These are phyloP conservation scores for Corrigiola litoralis DNA, from an alignment of 179 eudicot genomes.

Conservation along the genomic window DNA sequence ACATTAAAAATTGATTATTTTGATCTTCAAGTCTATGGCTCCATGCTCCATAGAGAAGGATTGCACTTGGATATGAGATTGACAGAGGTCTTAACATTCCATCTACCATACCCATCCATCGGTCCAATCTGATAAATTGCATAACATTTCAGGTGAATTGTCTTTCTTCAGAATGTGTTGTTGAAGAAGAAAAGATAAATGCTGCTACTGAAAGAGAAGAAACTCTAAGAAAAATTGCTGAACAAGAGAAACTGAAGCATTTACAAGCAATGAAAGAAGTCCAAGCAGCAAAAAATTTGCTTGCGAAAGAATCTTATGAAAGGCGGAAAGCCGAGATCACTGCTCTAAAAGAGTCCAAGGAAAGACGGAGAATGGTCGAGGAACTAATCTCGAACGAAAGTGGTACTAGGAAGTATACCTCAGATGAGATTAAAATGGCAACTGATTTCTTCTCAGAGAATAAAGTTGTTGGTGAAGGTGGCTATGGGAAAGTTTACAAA, in stretches of 20 bases:
- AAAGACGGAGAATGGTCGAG: slow-evolving; percentile 53
- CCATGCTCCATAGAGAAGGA: no score
- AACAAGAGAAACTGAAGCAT: slow-evolving; percentile 51
- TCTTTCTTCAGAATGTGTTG: slow-evolving; percentile 49
- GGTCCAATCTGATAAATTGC: neutral
- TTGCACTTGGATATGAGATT: no score
- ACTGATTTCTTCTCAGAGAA: slow-evolving; percentile 52
- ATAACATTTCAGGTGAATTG: slow-evolving; percentile 40
- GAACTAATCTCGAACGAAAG: slow-evolving; percentile 49
- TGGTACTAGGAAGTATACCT: slow-evolving; percentile 56
- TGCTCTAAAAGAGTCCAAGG: slow-evolving; percentile 50
- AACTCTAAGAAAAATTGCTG: slow-evolving; percentile 50
- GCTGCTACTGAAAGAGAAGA: slow-evolving; percentile 65
- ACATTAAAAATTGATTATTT: neutral
- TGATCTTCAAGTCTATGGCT: no score
- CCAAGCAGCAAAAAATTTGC: slow-evolving; percentile 46
- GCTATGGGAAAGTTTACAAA: slow-evolving; percentile 78
- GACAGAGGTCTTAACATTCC: no score
- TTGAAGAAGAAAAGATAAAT: slow-evolving; percentile 53
- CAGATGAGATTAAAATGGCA: slow-evolving; percentile 56
- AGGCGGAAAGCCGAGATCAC: slow-evolving; percentile 60
- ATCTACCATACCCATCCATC: no score
- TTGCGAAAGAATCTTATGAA: slow-evolving; percentile 51
- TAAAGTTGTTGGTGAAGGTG: slow-evolving; percentile 74
- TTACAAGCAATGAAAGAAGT: slow-evolving; percentile 56